Conservation (phyloP, 805 yeast species). For the Cyberlindnera suaveolens region DNA sequence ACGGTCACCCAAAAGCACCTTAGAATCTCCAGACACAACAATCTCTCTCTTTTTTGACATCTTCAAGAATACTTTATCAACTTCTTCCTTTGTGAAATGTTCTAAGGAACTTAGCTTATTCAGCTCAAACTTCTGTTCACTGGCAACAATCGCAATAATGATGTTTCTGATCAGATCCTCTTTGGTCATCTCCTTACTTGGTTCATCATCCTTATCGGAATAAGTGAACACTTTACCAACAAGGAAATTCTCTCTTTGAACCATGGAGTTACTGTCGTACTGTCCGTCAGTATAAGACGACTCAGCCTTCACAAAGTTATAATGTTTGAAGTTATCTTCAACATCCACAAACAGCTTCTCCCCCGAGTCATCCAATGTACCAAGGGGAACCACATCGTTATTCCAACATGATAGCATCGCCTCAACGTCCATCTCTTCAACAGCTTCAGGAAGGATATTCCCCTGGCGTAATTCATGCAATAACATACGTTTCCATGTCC, state of each 20-base stretch:
- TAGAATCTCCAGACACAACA: conserved; percentile 40
- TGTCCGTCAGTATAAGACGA: conserved; percentile 29
- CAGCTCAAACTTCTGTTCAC: conserved; percentile 21
- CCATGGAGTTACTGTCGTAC: conserved; percentile 56
- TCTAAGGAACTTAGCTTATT: conserved; percentile 28
- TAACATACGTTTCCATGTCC: conserved; percentile 63
- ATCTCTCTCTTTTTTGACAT: conserved; percentile 50
- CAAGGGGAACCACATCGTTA: conserved; percentile 34
- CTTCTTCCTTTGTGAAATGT: conserved; percentile 44
- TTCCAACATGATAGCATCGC: conserved; percentile 62
- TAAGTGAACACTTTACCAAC: conserved; percentile 39
- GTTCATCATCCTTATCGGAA: conserved; percentile 6
- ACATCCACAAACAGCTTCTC: conserved; percentile 29
- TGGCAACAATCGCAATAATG: conserved; percentile 29
- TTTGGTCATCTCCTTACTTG: background rate
- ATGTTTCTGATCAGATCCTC: conserved; percentile 24
- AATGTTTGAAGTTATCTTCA: conserved; percentile 43
- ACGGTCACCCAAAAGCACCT: conserved; percentile 26
- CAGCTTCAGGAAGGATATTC: conserved; percentile 40
- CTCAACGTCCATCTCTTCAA: conserved; percentile 43
- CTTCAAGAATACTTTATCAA: conserved; percentile 34
- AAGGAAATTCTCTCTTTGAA: conserved; percentile 58
- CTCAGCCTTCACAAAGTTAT: conserved; percentile 31
- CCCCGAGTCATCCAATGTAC: conserved; percentile 5
- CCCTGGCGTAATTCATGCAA: conserved; percentile 53